Evolutionary conservation across 2,329 filamentous ascomycete genomes (phyloP).

Genomic region (Claviceps fusiformis): DNA sequence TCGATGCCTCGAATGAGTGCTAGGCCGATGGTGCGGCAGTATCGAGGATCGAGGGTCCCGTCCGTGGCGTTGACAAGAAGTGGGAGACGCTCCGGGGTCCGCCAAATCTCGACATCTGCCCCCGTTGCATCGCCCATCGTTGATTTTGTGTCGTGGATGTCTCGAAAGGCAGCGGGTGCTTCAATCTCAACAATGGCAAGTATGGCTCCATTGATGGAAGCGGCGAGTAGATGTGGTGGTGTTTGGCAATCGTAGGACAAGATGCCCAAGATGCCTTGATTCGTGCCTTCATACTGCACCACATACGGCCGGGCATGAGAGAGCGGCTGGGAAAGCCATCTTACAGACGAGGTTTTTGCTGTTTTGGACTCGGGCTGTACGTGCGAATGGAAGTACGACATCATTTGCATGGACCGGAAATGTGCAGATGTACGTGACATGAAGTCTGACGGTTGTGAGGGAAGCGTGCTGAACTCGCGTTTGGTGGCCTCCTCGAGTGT

Average conservation of each 20-base stretch:
- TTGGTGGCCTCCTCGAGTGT: conserved; percentile 32
- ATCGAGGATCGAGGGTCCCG: conserved; percentile 43
- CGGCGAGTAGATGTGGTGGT: conserved; percentile 41
- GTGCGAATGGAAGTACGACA: conserved; percentile 60
- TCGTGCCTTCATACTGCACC: conserved; percentile 41
- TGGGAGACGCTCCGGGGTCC: conserved; percentile 40
- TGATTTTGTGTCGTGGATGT: conserved; percentile 8
- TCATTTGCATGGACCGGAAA: conserved; percentile 59
- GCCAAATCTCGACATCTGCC: conserved; percentile 5
- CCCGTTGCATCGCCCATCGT: background rate
- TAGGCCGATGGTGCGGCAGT: conserved; percentile 47
- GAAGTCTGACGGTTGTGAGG: conserved; percentile 44
- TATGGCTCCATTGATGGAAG: conserved; percentile 57
- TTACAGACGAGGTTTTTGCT: conserved; percentile 8
- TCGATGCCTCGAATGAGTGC: conserved; percentile 62
- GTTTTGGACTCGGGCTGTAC: background rate
- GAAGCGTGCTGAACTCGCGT: conserved; percentile 35
- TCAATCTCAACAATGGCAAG: conserved; percentile 53
- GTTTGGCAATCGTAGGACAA: conserved; percentile 54
- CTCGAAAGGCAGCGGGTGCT: conserved; percentile 33
- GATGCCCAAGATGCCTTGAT: conserved; percentile 47
- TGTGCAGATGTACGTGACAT: conserved; percentile 49
- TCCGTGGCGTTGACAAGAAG: conserved; percentile 43
- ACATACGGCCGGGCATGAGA: conserved; percentile 44
- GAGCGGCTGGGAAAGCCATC: conserved; percentile 43